Evolutionary conservation across 768 basidiomycete genomes (phyloP), one percentile per base, ranked within the genome.

Genomic region (Boletus rufocinnamomeus): DNA sequence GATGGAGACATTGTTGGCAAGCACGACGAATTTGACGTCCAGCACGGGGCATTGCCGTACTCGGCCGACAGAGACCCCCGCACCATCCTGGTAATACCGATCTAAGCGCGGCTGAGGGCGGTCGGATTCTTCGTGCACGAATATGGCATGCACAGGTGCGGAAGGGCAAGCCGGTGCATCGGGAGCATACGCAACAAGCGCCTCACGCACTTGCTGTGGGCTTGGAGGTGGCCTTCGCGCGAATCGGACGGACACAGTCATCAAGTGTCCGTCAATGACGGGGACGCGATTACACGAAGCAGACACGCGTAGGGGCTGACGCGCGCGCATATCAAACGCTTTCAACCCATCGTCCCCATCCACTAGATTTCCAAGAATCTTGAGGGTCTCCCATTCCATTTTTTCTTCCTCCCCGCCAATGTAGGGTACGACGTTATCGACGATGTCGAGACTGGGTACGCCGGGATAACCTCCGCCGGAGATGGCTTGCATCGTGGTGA

Each of bases 401-500:
- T 98, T 99, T 71, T 98, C 97, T 67, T 94, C 91, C 69, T 98
- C 96, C 50, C 95, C 93, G 19, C 83, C 75, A 72, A 99, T 98
- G 75, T 91, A 87, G 6, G 97, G 97, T 2, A 99, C 88, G 71
- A 99, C 81, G 77, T 98, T 98, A 77, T 98, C 97, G 63, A 97
- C 66, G 72, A 98, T 92, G 74, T 98, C 97, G 56, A 99, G 80
- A 44, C 82, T 81, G 14, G 93, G 75, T 1, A 98, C 87, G 52
- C 96, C 97, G 2, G 97, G 97, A 77, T 98, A 99, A n/a, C 97
- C 97, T 0, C 84, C 95, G 38, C 97, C 97, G 0, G 93, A 95
- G 74, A 98, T 95, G 60, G 97, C 97, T 74, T 99, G 97, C 82
- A 98, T 86, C 6, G 97, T 99, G 7, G 94, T 97, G 71, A 95